Percentiles rank a stretch among this genome's conserved stretches.
phyloP scores from a whole-genome alignment of 139 green algal genomes.

The Ostreobium quekettii region DNA sequence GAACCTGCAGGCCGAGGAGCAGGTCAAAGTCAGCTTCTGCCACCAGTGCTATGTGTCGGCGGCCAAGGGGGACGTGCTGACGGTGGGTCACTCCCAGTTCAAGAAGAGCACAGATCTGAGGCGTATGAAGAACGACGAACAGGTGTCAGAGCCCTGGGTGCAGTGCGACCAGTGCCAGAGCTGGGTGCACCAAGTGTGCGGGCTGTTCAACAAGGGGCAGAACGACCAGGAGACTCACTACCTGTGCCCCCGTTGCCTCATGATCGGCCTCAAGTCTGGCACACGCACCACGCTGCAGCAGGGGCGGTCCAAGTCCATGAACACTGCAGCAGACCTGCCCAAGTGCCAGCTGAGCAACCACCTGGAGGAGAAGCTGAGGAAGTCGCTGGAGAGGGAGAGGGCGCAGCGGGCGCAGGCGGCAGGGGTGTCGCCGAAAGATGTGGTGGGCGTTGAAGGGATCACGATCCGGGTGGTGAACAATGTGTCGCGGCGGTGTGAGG shows the following conservation, averaged over 20 bases:
- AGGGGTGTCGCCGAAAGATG: conserved; percentile 38
- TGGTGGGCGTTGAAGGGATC: conserved; percentile 50
- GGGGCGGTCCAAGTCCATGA: conserved; percentile 71
- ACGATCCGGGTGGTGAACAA: conserved; percentile 92
- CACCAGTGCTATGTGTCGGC: neutral
- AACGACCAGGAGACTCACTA: conserved; percentile 84
- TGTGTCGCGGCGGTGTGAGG: conserved; percentile 81
- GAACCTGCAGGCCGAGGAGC: conserved; percentile 21
- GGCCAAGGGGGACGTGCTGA: neutral
- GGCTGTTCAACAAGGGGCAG: conserved; percentile 90
- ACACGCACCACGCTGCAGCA: conserved; percentile 1
- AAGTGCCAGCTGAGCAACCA: conserved; percentile 60
- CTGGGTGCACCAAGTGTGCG: conserved; percentile 97
- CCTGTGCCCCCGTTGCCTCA: conserved; percentile 86
- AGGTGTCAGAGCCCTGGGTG: conserved; percentile 91
- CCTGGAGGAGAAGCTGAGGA: conserved; percentile 43
- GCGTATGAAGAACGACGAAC: conserved; percentile 91
- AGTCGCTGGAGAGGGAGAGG: conserved; percentile 38
- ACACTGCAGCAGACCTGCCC: conserved; percentile 80
- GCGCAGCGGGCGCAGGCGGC: conserved; percentile 28
- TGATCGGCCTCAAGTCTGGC: conserved; percentile 36
- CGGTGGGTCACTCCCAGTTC: conserved; percentile 15
- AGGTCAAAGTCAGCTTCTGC: neutral
- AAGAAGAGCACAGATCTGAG: conserved; percentile 57
- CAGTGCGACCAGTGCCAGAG: conserved; percentile 88